These are phyloP conservation scores for Cryptococcus wingfieldii DNA, from an alignment of 1,284 basidiomycete genomes.

Conservation along the genomic window DNA sequence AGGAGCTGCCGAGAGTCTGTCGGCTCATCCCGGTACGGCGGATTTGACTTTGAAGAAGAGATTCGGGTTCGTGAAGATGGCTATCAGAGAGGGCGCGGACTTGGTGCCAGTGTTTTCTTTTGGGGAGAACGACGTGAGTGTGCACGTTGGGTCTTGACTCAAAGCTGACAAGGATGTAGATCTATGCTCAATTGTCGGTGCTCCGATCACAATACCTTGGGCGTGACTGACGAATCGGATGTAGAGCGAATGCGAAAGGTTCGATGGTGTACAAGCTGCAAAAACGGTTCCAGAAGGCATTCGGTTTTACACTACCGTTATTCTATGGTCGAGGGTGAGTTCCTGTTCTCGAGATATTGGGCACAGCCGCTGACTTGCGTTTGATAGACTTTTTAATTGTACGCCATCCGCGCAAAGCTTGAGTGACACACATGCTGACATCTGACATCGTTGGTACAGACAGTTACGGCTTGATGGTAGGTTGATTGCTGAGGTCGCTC, in stretches of 20 bases:
- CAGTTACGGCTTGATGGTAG: conserved; percentile 58
- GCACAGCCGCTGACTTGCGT: too few relatives aligned
- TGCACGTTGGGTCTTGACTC: neutral
- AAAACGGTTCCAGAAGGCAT: conserved; percentile 81
- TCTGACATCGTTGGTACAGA: conserved; percentile 41
- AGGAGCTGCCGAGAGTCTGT: conserved; percentile 89
- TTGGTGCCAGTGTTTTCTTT: conserved; percentile 95
- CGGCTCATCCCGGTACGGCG: conserved; percentile 82
- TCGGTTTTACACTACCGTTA: conserved; percentile 94
- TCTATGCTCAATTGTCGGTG: conserved; percentile 83
- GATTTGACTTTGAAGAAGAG: conserved; percentile 82
- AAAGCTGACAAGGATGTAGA: conserved; percentile 53
- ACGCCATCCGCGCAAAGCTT: conserved; percentile 31
- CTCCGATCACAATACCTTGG: neutral
- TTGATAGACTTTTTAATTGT: conserved; percentile 73
- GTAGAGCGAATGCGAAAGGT: conserved; percentile 75
- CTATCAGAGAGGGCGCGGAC: conserved; percentile 88
- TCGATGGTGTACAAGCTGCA: conserved; percentile 83
- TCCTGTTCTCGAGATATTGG: neutral
- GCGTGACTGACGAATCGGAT: neutral
- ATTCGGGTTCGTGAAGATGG: conserved; percentile 93
- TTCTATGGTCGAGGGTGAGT: conserved; percentile 78
- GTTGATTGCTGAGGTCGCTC: neutral
- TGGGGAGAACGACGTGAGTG: conserved; percentile 92
- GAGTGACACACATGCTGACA: neutral